Evolutionary conservation across 169 alveolate species (phyloP).

Genomic region (Fabrea salina): DNA sequence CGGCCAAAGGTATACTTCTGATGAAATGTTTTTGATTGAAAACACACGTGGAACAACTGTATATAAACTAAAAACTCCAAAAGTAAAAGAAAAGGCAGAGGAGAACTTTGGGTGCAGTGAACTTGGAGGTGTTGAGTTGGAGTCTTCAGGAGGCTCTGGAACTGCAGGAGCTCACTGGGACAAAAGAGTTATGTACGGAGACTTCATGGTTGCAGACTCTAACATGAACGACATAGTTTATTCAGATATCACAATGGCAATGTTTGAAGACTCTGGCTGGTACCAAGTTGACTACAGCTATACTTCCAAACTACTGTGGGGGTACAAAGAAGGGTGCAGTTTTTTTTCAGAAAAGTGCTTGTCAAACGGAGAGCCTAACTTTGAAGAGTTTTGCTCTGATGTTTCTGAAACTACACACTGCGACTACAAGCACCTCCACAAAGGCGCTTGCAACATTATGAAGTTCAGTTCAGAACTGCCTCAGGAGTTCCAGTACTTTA

Average conservation of each 20-base stretch:
- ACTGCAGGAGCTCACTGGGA: conserved; percentile 49
- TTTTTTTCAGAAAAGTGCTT: conserved; percentile 15
- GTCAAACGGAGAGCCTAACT: not conserved
- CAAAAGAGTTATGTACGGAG: conserved; percentile 7
- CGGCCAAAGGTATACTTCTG: not conserved
- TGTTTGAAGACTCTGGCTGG: conserved; percentile 53
- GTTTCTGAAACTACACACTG: not conserved
- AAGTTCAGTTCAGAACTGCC: not conserved
- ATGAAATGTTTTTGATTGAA: not conserved
- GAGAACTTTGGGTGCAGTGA: conserved; percentile 42
- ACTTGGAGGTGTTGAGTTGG: conserved; percentile 39
- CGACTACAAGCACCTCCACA: not conserved
- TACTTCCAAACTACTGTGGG: not conserved
- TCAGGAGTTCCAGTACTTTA: not conserved
- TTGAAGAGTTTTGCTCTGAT: not conserved
- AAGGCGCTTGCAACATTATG: not conserved
- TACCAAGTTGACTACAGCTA: conserved; percentile 23
- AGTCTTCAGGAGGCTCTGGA: conserved; percentile 37
- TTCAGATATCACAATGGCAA: conserved; percentile 41
- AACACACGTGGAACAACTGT: not conserved
- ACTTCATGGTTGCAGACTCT: conserved; percentile 24
- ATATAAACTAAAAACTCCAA: conserved; percentile 30
- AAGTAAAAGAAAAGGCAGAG: conserved; percentile 38
- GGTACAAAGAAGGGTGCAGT: conserved; percentile 24
- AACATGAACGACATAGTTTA: conserved; percentile 1